Percentiles rank a stretch among this genome's conserved stretches.
Evolutionary conservation across 441 rosid genomes (phyloP).

Genomic region (Jatropha multifida): DNA sequence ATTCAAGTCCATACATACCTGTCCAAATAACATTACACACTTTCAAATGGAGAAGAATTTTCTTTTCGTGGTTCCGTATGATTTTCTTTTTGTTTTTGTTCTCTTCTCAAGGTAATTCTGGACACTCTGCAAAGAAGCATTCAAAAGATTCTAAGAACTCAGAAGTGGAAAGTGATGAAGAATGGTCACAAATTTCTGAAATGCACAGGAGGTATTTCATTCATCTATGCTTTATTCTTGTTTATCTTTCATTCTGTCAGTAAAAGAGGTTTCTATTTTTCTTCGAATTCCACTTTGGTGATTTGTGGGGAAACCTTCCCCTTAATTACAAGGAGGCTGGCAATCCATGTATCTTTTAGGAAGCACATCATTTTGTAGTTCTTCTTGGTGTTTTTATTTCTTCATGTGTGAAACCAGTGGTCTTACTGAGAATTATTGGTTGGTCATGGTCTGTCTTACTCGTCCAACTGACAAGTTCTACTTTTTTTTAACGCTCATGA

Average conservation of each 20-base stretch:
- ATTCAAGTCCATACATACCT: background rate
- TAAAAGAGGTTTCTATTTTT: background rate
- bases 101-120: conserved; percentile 34
- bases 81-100: conserved; percentile 2
- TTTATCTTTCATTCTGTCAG: background rate
- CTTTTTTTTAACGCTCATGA: too few species aligned
- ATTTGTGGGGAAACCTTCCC: background rate
- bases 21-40: background rate
- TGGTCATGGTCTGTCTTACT: too few species aligned
- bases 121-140: conserved; percentile 30
- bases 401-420: background rate
- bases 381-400: background rate
- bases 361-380: too few species aligned
- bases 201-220: conserved; percentile 60
- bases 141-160: conserved; percentile 35
- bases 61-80: too few species aligned
- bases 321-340: background rate
- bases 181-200: conserved; percentile 61
- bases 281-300: background rate
- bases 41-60: background rate
- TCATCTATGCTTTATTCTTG: background rate
- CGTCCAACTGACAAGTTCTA: too few species aligned
- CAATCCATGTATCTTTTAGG: too few species aligned
- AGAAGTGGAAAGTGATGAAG: conserved; percentile 53
- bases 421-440: background rate